Percentiles rank a stretch among this genome's conserved stretches.
Evolutionary conservation across 345 rosid genomes (phyloP).

Genomic region (Salix arbutifolia): DNA sequence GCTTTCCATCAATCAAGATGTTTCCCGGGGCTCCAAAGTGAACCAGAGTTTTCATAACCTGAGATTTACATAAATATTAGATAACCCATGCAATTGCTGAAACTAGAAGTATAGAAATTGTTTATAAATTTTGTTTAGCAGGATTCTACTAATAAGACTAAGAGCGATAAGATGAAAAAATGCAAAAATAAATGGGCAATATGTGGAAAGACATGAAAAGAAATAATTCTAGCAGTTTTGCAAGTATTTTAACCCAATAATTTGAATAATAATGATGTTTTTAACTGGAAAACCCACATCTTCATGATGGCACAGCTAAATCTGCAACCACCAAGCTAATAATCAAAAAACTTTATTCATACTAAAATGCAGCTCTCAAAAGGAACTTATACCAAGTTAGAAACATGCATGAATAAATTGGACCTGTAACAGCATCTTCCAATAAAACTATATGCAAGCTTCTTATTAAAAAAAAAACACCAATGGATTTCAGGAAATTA

Average conservation of each 20-base stretch:
- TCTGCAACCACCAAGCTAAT: not conserved
- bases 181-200: not conserved
- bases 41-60: slow-evolving; percentile 91
- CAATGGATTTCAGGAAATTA: not conserved
- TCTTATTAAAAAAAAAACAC: not conserved
- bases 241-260: not conserved
- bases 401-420: not conserved
- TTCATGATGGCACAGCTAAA: not conserved
- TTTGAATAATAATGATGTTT: not conserved
- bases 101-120: not conserved
- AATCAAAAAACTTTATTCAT: not conserved
- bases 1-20: slow-evolving; percentile 84
- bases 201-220: not conserved
- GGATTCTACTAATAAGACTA: not conserved
- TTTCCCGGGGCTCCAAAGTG: slow-evolving; percentile 86
- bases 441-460: not conserved
- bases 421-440: not conserved
- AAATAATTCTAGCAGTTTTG: not conserved
- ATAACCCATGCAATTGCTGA: not conserved
- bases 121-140: not conserved
- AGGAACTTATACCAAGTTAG: not conserved
- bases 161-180: not conserved
- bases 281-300: not conserved
- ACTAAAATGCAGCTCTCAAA: slow-evolving; percentile 2
- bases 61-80: slow-evolving; percentile 13